These are phyloP conservation scores for Tylopilus sp. DNA, from an alignment of 768 basidiomycete species.

Conservation along the genomic window DNA sequence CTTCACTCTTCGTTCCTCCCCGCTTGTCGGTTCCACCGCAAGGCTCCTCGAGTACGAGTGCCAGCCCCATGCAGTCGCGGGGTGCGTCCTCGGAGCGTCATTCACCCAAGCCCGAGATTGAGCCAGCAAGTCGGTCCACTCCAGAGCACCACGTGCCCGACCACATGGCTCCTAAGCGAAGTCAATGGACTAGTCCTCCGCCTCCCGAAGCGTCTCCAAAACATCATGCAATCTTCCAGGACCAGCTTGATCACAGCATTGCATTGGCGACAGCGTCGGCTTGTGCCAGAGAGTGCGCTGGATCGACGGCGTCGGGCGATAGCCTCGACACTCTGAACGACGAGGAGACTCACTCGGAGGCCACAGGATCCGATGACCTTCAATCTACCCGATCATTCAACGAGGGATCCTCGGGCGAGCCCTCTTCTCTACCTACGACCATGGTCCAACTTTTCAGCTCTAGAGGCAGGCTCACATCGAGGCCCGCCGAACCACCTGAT, in stretches of 20 bases:
- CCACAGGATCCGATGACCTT: slow-evolving; percentile 64
- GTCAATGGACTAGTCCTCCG: slow-evolving; percentile 84
- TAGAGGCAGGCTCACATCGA: slow-evolving; percentile 27
- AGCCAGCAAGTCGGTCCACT: slow-evolving; percentile 36
- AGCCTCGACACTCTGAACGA: slow-evolving; percentile 62
- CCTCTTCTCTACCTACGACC: slow-evolving; percentile 11
- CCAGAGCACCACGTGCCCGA: slow-evolving; percentile 44
- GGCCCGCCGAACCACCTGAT: slow-evolving; percentile 7
- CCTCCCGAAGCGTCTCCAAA: slow-evolving; percentile 69
- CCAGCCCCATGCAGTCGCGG: slow-evolving; percentile 54
- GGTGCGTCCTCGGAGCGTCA: slow-evolving; percentile 41
- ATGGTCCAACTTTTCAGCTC: slow-evolving; percentile 10
- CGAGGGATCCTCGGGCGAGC: slow-evolving; percentile 39
- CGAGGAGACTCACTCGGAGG: slow-evolving; percentile 57
- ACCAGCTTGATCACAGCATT: slow-evolving; percentile 60
- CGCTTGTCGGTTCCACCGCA: slow-evolving; percentile 57
- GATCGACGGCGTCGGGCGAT: slow-evolving; percentile 53
- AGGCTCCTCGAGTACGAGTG: slow-evolving; percentile 66
- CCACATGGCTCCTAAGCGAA: slow-evolving; percentile 78
- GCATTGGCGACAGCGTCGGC: slow-evolving; percentile 66
- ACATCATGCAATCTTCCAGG: slow-evolving; percentile 66
- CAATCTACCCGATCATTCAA: slow-evolving; percentile 66
- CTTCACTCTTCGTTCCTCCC: slow-evolving; percentile 41
- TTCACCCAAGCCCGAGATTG: slow-evolving; percentile 49
- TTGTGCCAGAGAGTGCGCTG: slow-evolving; percentile 53